Percentiles rank a stretch among this genome's conserved stretches.
These are phyloP conservation scores for Apophysomyces variabilis DNA, from an alignment of 371 early-diverging fungal genomes.

Conservation along the genomic window DNA sequence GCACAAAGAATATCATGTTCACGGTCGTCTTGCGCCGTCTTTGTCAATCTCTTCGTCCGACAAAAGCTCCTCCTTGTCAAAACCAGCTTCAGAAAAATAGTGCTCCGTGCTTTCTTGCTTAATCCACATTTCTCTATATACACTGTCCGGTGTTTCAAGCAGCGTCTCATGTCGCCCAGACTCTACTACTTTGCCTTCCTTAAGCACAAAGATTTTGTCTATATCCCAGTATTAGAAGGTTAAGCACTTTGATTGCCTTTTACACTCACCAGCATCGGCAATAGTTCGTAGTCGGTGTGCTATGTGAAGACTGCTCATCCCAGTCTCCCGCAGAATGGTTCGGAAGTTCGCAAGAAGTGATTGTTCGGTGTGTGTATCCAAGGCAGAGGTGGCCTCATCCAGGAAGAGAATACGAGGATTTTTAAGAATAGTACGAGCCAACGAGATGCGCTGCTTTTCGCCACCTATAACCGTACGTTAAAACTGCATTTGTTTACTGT, in stretches of 20 bases:
- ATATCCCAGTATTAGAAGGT: neutral
- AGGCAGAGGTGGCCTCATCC: conserved; percentile 94
- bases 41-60: neutral
- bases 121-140: conserved; percentile 89
- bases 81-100: conserved; percentile 8
- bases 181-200: conserved; percentile 66
- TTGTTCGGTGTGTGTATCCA: conserved; percentile 90
- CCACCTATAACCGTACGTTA: conserved; percentile 78
- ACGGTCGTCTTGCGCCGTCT: neutral
- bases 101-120: conserved; percentile 62
- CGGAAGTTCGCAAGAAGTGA: conserved; percentile 79
- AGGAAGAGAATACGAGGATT: conserved; percentile 81
- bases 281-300: conserved; percentile 83
- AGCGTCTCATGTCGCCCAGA: conserved; percentile 76
- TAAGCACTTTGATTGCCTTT: neutral
- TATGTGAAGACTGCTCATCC: conserved; percentile 76
- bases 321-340: conserved; percentile 63
- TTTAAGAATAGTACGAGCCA: conserved; percentile 72
- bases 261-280: conserved; percentile 69
- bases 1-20: neutral
- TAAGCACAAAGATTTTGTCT: conserved; percentile 80
- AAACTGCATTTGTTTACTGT: conserved; percentile 70
- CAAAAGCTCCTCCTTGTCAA: neutral
- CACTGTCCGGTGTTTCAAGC: conserved; percentile 56
- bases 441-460: conserved; percentile 89